Conservation (phyloP, 192 early-diverging fungal species). For the Fimicolochytrium jonesii region DNA sequence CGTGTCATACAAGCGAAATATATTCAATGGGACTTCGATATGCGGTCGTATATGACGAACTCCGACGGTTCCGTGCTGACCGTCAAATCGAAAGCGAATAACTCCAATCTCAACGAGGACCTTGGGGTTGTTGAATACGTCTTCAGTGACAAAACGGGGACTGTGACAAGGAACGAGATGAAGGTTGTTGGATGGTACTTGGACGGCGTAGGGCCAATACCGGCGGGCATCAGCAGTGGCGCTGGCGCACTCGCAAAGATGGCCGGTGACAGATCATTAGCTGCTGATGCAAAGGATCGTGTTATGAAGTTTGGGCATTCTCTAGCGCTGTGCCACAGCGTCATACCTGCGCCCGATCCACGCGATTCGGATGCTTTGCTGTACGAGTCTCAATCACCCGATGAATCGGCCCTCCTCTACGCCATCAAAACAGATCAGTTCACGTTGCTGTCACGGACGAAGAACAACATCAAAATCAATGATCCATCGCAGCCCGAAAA, state of each 20-base stretch:
- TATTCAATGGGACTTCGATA: slow-evolving; percentile 62
- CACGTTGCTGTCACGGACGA: slow-evolving; percentile 35
- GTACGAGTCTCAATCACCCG: slow-evolving; percentile 87
- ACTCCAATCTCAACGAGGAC: slow-evolving; percentile 69
- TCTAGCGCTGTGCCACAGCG: slow-evolving; percentile 77
- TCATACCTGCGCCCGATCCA: slow-evolving; percentile 48
- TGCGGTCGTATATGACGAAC: slow-evolving; percentile 30
- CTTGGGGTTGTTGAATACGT: slow-evolving; percentile 82
- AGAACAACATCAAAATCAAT: slow-evolving; percentile 31
- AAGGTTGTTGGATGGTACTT: slow-evolving; percentile 51
- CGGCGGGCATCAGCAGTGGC: slow-evolving; percentile 3
- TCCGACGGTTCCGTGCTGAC: slow-evolving; percentile 19
- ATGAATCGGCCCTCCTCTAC: slow-evolving; percentile 50
- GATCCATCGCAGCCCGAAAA: background rate
- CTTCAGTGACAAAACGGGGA: slow-evolving; percentile 70
- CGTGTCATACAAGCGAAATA: slow-evolving; percentile 60
- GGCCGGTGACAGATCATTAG: slow-evolving; percentile 16
- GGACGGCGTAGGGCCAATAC: slow-evolving; percentile 3
- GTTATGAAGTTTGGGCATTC: slow-evolving; percentile 58
- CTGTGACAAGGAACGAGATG: slow-evolving; percentile 57
- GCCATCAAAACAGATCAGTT: slow-evolving; percentile 51
- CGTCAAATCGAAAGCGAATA: slow-evolving; percentile 40
- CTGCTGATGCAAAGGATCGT: slow-evolving; percentile 10
- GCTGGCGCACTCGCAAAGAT: background rate
- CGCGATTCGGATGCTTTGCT: slow-evolving; percentile 45